These are phyloP conservation scores for Hymenoscyphus occultus DNA, from an alignment of 2,329 filamentous ascomycete species.

Conservation along the genomic window DNA sequence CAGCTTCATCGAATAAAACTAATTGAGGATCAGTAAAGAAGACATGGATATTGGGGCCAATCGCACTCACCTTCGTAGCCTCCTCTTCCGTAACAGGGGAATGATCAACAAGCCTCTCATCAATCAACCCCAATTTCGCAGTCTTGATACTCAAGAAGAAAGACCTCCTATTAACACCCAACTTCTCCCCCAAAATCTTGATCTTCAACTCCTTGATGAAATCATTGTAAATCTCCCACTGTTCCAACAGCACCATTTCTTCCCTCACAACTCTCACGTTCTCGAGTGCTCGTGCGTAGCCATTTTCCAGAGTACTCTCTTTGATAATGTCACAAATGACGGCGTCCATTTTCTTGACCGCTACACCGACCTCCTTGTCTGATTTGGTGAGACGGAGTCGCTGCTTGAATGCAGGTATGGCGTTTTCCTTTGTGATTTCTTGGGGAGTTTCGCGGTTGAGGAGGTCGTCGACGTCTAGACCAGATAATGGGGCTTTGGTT, in stretches of 20 bases:
- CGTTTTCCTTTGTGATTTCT: conserved; percentile 65
- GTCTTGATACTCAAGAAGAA: conserved; percentile 76
- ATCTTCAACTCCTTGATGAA: conserved; percentile 70
- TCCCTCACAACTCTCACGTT: conserved; percentile 74
- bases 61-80: conserved; percentile 45
- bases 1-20: conserved; percentile 2
- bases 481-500: conserved; percentile 77
- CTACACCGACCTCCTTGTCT: not conserved
- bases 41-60: not conserved
- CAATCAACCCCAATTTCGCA: conserved; percentile 70
- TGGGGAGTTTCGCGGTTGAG: conserved; percentile 58
- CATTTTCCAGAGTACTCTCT: conserved; percentile 70
- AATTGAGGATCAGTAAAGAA: not conserved
- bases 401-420: conserved; percentile 85
- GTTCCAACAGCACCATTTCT: conserved; percentile 71
- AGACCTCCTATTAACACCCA: conserved; percentile 63
- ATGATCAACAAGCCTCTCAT: conserved; percentile 56
- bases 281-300: conserved; percentile 73
- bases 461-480: conserved; percentile 80
- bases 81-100: conserved; percentile 69
- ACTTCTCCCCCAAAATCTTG: conserved; percentile 59
- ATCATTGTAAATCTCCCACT: conserved; percentile 72
- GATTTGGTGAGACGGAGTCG: conserved; percentile 33
- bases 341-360: not conserved
- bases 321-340: conserved; percentile 62